Evolutionary conservation across 352 stramenopile species (phyloP).

Genomic region (Pythium volutum): DNA sequence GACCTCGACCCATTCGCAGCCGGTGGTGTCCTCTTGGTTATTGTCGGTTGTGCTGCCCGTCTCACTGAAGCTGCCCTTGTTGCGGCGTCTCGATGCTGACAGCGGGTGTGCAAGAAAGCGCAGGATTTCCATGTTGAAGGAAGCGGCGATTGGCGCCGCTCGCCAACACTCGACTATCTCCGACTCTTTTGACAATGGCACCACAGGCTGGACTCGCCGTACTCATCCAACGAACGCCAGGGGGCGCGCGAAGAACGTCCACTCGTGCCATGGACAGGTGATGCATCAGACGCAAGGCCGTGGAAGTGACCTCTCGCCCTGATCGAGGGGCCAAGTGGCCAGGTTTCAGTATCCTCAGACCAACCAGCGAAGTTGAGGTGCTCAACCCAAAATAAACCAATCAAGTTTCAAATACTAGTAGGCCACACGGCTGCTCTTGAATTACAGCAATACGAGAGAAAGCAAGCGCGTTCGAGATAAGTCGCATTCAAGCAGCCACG

Average conservation of each 20-base stretch:
- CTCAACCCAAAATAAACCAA: background rate
- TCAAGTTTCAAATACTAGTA: too few species aligned
- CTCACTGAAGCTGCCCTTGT: background rate
- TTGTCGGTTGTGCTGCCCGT: background rate
- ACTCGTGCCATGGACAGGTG: background rate
- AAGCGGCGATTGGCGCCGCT: background rate
- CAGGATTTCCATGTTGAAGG: constrained; percentile 17
- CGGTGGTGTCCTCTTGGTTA: constrained; percentile 22
- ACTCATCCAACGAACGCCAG: background rate
- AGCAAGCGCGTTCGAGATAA: too few species aligned
- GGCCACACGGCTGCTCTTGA: too few species aligned
- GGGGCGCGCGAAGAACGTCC: too few species aligned
- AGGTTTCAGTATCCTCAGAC: constrained; percentile 4
- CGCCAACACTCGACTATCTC: background rate
- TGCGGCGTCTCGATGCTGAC: background rate
- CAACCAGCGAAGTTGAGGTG: background rate
- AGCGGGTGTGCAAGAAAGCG: constrained; percentile 14
- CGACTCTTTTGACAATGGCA: background rate
- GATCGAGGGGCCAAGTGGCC: background rate
- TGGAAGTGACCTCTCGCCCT: constrained; percentile 2
- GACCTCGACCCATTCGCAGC: constrained; percentile 55
- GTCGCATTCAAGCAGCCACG: too few species aligned
- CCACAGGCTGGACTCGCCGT: background rate
- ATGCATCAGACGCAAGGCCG: constrained; percentile 15
- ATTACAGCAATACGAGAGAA: too few species aligned